Conservation (phyloP, 352 stramenopile species). For the Phytophthora kernoviae region DNA sequence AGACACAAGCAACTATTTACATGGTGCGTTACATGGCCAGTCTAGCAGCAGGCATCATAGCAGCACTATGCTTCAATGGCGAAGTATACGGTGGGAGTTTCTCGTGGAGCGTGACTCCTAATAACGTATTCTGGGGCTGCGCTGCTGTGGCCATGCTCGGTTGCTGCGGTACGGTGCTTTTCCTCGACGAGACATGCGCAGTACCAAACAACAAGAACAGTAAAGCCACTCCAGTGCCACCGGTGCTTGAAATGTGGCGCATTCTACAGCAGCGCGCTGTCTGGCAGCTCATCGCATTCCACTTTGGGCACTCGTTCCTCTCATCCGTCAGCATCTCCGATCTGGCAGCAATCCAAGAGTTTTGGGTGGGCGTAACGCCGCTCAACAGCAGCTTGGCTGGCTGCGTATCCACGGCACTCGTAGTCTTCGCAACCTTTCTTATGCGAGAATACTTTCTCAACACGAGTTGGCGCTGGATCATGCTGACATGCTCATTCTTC, state of each 20-base stretch:
- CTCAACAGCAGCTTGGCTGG: conserved; percentile 60
- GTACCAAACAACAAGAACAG: conserved; percentile 17
- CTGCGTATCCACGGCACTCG: conserved; percentile 55
- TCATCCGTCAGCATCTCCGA: conserved; percentile 57
- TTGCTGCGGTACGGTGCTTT: conserved; percentile 42
- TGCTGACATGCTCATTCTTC: conserved; percentile 52
- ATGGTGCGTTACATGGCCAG: conserved; percentile 62
- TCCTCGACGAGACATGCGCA: conserved; percentile 50
- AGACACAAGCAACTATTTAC: conserved; percentile 69
- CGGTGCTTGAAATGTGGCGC: conserved; percentile 65
- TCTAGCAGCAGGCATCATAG: conserved; percentile 44
- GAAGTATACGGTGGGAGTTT: conserved; percentile 68
- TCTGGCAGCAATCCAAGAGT: conserved; percentile 58
- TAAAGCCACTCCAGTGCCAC: conserved; percentile 23
- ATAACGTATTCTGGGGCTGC: conserved; percentile 62
- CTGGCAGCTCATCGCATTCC: conserved; percentile 71
- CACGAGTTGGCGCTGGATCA: conserved; percentile 59
- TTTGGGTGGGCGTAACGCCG: conserved; percentile 61
- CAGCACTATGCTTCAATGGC: conserved; percentile 69
- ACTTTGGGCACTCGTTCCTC: conserved; percentile 74
- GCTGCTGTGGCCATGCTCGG: conserved; percentile 42
- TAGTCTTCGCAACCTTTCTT: conserved; percentile 56
- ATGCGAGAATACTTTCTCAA: conserved; percentile 68
- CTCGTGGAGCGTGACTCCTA: conserved; percentile 52
- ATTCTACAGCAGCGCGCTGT: conserved; percentile 76